phyloP scores from a whole-genome alignment of 306 rosid species.

The Heteromeles arbutifolia region DNA sequence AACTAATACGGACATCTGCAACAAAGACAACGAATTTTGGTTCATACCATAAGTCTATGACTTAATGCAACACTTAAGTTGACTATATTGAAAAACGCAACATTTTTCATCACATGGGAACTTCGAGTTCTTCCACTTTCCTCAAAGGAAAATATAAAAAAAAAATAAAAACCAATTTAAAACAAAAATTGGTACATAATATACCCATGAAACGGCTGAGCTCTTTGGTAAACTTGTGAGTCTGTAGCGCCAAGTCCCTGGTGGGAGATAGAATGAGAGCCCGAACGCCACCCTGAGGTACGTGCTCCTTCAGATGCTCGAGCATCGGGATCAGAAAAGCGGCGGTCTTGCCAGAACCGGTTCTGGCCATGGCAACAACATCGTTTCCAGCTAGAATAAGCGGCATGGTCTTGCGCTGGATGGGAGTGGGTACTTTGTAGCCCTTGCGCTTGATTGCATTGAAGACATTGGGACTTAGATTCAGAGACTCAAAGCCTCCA shows the following conservation, averaged over 20 bases:
- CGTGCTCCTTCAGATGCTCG: constrained; percentile 66
- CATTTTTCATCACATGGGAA: not conserved
- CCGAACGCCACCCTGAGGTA: constrained; percentile 74
- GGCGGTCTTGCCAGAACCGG: constrained; percentile 94
- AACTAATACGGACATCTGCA: constrained; percentile 77
- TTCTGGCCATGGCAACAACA: constrained; percentile 97
- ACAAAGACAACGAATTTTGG: not conserved
- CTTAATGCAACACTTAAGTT: not conserved
- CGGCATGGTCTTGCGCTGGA: constrained; percentile 94
- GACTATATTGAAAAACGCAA: not conserved
- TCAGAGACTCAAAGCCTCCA: constrained; percentile 79
- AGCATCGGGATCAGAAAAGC: constrained; percentile 91
- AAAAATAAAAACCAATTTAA: not conserved
- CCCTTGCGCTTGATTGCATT: constrained; percentile 76
- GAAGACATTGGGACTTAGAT: constrained; percentile 53
- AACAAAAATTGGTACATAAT: not conserved
- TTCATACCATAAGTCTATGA: not conserved
- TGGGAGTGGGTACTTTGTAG: constrained; percentile 83
- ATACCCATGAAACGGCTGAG: constrained; percentile 71
- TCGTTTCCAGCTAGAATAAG: constrained; percentile 75
- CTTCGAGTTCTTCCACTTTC: not conserved
- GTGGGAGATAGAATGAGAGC: constrained; percentile 86
- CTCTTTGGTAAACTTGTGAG: constrained; percentile 74
- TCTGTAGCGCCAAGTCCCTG: constrained; percentile 81
- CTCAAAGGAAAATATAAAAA: not conserved